A percentile compares a stretch with the other conserved stretches of the same genome.
These are phyloP conservation scores for Lasiosphaeria ovina DNA, from an alignment of 495 filamentous ascomycete genomes.

Conservation along the genomic window DNA sequence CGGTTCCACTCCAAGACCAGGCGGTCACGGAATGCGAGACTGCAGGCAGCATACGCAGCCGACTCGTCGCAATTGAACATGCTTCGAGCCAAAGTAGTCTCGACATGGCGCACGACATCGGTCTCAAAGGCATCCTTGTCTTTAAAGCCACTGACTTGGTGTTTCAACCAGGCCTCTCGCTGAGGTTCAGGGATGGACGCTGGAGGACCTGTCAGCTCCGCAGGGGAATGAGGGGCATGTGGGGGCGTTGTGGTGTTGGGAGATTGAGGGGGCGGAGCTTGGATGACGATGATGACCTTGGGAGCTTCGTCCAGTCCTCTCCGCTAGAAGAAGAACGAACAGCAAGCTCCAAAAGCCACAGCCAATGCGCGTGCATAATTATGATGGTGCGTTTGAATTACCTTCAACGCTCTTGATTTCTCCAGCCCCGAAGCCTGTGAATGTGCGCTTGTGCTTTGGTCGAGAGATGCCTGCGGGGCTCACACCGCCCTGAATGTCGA, in stretches of 20 bases:
- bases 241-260: conserved; percentile 13
- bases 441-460: conserved; percentile 93
- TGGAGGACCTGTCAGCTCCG: conserved; percentile 28
- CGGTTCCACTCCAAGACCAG: conserved; percentile 95
- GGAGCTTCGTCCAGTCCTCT: neutral
- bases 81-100: conserved; percentile 92
- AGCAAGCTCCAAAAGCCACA: neutral
- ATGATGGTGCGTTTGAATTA: conserved; percentile 21
- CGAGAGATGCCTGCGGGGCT: conserved; percentile 66
- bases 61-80: conserved; percentile 97
- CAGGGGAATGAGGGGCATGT: conserved; percentile 9
- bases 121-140: conserved; percentile 66
- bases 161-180: conserved; percentile 83
- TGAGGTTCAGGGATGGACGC: conserved; percentile 81
- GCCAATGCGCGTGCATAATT: neutral
- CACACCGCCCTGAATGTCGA: conserved; percentile 77
- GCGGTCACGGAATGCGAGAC: conserved; percentile 87
- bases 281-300: conserved; percentile 3
- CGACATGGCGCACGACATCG: conserved; percentile 89
- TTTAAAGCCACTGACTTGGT: conserved; percentile 66
- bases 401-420: conserved; percentile 94
- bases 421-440: conserved; percentile 81
- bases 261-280: neutral
- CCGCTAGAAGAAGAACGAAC: neutral
- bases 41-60: conserved; percentile 87